A percentile compares a stretch with the other conserved stretches of the same genome.
phyloP scores from a whole-genome alignment of 1,284 basidiomycete species.

The Leccinum insolens region DNA sequence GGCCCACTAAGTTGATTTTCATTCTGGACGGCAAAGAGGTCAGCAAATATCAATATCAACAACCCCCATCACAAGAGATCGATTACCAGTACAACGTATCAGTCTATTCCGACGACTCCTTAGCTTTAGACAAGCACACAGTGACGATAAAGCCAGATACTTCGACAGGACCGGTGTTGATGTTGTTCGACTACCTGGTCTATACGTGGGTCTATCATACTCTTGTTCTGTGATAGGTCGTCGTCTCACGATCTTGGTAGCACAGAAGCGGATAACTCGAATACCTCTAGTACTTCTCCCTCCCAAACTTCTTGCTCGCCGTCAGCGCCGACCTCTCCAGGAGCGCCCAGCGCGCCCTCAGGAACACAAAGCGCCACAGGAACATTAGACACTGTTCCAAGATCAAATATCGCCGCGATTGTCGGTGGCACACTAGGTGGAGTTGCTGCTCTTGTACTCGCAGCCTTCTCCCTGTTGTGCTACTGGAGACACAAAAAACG shows the following conservation, averaged over 20 bases:
- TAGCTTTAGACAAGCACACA: conserved; percentile 13
- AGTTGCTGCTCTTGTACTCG: neutral
- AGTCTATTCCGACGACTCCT: conserved; percentile 14
- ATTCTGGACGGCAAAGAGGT: conserved; percentile 2
- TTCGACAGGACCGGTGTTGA: neutral
- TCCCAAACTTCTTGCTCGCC: neutral
- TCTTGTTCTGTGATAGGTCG: neutral
- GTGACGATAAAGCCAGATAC: conserved; percentile 9
- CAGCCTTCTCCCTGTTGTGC: neutral
- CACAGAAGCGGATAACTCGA: neutral
- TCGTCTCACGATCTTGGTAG: neutral
- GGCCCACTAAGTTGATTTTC: conserved; percentile 12
- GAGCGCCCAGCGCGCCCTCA: neutral
- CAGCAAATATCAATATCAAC: neutral
- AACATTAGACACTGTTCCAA: neutral
- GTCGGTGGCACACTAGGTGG: neutral
- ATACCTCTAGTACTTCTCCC: neutral
- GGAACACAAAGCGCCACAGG: neutral
- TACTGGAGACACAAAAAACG: neutral
- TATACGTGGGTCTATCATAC: conserved; percentile 7
- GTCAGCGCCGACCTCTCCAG: neutral
- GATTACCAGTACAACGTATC: conserved; percentile 12
- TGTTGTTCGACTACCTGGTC: conserved; percentile 21
- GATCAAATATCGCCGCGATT: neutral
- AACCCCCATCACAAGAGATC: neutral